Base-by-base conservation (phyloP, 176 grass and related monocot species). In the Rhynchospora pubera region DNA sequence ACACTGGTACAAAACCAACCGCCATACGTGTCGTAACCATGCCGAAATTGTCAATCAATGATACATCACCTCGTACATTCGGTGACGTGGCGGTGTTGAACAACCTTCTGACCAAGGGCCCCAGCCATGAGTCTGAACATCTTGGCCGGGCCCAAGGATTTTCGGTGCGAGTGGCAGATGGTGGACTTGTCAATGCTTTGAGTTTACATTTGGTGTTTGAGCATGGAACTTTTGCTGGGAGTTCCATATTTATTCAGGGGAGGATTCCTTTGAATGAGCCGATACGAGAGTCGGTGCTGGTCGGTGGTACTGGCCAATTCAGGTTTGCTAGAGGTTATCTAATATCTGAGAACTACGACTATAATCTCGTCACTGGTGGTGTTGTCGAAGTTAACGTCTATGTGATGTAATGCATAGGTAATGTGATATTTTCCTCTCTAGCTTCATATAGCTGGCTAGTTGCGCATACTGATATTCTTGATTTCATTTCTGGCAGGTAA, bases 291-390 rank as follows among this genome's bases (percentile, higher is more conserved):
- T 83, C 83, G 46, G 58, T 87, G 44, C 30, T 94, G 53, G 9
- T 94, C 77, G 89, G 89, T 47, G 91, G 89, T 42, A 91, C 89
- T 1, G 79, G 89, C 0, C 52, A 45, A 1, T 94, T 94, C 79
- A 83, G 80, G 10, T 59, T 87, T 45, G 85, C 85, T 3, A 43
- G 79, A 1, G 89, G 92, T 24, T 90, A 84, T 77, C 53, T 87
- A 71, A 59, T 90, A 19, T 80, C 66, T 16, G 83, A 22, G 62
- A 90, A 82, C 83, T 88, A 88, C 56, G 76, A 90, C 32, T 88
- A 88, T 57, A 72, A 80, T 64, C 83, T 90, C 26, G 62, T 45
- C 32, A 77, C 62, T 11, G 88, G 91, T 5, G 88, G 91, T 65
- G 16, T 88, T 19, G 88, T 93, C 5, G 84, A 93, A 88, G 80